Percentiles rank a stretch among this genome's conserved stretches.
These are phyloP conservation scores for Colletotrichum echinochloae DNA, from an alignment of 2,329 filamentous ascomycete genomes.

Conservation along the genomic window DNA sequence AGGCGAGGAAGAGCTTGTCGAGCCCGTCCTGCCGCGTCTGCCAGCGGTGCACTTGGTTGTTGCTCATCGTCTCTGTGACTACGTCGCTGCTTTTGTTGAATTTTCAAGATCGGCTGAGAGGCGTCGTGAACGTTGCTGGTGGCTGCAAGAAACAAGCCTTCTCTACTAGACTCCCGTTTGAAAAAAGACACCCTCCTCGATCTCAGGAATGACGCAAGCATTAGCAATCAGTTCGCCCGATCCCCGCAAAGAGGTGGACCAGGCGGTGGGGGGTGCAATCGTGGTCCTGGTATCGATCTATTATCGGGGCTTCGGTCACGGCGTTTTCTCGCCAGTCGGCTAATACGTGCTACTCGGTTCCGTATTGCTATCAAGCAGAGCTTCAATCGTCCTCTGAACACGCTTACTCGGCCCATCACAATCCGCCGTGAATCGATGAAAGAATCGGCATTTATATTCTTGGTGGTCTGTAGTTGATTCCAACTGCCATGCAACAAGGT, in stretches of 20 bases:
- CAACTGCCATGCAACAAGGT: neutral
- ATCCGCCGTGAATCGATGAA: no score
- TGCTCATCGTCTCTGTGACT: conserved; percentile 18
- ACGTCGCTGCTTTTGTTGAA: neutral
- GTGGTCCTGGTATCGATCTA: neutral
- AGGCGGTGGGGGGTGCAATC: conserved; percentile 4
- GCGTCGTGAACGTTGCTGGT: neutral
- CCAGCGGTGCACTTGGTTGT: conserved; percentile 59
- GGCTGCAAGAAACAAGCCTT: neutral
- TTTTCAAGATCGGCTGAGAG: neutral
- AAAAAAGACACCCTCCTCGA: neutral
- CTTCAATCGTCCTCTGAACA: no score
- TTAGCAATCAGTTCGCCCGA: conserved; percentile 32
- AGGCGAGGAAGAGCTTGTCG: conserved; percentile 61
- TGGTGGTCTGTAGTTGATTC: neutral
- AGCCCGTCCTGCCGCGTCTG: conserved; percentile 66
- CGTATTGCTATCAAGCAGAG: neutral
- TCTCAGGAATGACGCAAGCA: conserved; percentile 29
- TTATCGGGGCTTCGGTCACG: neutral
- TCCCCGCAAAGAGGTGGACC: conserved; percentile 34
- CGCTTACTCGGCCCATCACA: neutral
- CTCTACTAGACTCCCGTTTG: neutral
- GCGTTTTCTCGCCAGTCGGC: neutral
- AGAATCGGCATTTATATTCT: neutral
- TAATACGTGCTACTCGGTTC: neutral